Conservation (phyloP, 345 rosid species). For the Brassica juncea region DNA sequence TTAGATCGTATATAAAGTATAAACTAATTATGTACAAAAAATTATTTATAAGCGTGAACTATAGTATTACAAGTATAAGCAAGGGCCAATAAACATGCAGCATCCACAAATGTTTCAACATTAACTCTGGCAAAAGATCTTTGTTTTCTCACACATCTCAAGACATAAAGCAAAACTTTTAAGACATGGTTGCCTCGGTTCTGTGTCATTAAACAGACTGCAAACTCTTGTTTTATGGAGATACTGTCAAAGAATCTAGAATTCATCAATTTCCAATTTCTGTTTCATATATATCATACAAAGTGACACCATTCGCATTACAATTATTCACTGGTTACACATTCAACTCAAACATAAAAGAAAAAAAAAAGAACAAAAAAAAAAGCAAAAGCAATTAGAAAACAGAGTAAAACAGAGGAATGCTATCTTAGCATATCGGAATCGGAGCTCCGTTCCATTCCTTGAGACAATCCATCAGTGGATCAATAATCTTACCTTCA, state of each 20-base stretch:
- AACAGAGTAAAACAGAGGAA: conserved; percentile 13
- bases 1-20: conserved; percentile 4
- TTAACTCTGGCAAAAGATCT: too few species aligned
- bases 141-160: conserved; percentile 2
- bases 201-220: background rate
- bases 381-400: conserved; percentile 1
- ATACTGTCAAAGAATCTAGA: background rate
- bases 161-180: conserved; percentile 3
- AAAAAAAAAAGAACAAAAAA: too few species aligned
- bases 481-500: conserved; percentile 64
- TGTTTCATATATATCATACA: conserved; percentile 23
- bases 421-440: conserved; percentile 46
- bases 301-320: conserved; percentile 19
- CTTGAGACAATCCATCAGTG: conserved; percentile 64
- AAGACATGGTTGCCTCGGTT: background rate
- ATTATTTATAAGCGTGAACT: conserved; percentile 34
- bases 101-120: background rate
- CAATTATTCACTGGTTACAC: background rate
- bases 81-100: background rate
- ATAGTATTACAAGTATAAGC: background rate
- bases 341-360: background rate
- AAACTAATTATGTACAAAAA: conserved; percentile 16
- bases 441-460: conserved; percentile 79
- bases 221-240: conserved; percentile 3
- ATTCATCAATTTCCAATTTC: background rate